phyloP scores from a whole-genome alignment of 768 basidiomycete species.

The Pulveroboletus sp. region DNA sequence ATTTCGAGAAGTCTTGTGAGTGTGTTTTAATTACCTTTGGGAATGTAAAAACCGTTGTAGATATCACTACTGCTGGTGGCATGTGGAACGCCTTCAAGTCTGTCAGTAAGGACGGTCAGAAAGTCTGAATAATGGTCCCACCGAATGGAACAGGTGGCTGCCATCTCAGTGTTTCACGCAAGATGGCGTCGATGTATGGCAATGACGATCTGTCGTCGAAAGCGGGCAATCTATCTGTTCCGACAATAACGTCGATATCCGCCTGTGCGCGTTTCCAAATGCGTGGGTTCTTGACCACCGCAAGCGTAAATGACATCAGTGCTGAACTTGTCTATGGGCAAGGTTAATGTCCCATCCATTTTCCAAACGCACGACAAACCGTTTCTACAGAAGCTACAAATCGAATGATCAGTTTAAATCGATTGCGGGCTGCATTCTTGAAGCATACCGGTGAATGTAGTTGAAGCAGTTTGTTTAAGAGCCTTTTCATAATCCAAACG shows the following conservation, averaged over 20 bases:
- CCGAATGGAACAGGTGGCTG: slow-evolving; percentile 7
- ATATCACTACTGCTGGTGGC: slow-evolving; percentile 34
- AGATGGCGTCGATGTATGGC: slow-evolving; percentile 1
- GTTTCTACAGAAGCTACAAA: not conserved
- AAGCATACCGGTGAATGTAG: slow-evolving; percentile 5
- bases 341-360: not conserved
- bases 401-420: not conserved
- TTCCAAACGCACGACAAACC: not conserved
- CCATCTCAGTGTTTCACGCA: slow-evolving; percentile 13
- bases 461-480: not conserved
- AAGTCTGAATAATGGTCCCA: not conserved
- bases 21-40: slow-evolving; percentile 34
- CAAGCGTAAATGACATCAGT: slow-evolving; percentile 8
- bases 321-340: not conserved
- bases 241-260: slow-evolving; percentile 11
- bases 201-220: not conserved
- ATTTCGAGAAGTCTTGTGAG: not conserved
- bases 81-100: slow-evolving; percentile 12
- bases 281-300: slow-evolving; percentile 14
- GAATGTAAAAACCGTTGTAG: slow-evolving; percentile 48
- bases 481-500: not conserved
- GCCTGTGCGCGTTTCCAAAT: too few species aligned
- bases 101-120: not conserved
- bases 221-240: slow-evolving; percentile 5
- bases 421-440: not conserved